Evolutionary conservation across 208 protist species (phyloP).

Genomic region (Willaertia magna): DNA sequence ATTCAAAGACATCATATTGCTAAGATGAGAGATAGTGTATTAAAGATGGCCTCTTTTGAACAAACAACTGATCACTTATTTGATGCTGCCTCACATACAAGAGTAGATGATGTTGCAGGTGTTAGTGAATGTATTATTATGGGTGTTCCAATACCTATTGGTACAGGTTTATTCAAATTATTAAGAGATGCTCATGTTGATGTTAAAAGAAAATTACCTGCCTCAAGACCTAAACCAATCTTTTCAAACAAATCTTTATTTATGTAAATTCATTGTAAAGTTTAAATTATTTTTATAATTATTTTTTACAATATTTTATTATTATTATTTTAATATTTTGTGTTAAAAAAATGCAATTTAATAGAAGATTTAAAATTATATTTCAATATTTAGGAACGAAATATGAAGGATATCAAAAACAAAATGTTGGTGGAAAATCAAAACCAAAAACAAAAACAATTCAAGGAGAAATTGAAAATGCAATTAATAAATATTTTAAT

Average conservation of each 20-base stretch:
- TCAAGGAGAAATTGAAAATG: neutral
- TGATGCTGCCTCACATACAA: constrained; percentile 81
- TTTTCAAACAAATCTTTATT: neutral
- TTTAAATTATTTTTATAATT: too few species aligned
- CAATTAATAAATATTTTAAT: neutral
- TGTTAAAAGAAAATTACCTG: neutral
- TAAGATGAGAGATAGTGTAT: constrained; percentile 95
- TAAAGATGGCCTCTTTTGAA: constrained; percentile 99
- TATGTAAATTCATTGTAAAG: neutral
- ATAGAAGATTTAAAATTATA: neutral
- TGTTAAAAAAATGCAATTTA: too few species aligned
- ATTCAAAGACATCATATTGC: constrained; percentile 97
- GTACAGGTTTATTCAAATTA: constrained; percentile 83
- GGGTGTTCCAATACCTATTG: constrained; percentile 85
- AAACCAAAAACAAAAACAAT: neutral
- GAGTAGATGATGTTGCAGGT: constrained; percentile 58
- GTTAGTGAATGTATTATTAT: constrained; percentile 97
- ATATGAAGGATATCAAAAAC: neutral
- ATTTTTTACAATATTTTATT: too few species aligned
- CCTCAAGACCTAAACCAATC: neutral
- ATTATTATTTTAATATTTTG: too few species aligned
- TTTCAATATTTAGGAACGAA: neutral
- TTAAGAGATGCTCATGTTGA: constrained; percentile 37
- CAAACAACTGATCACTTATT: constrained; percentile 98
- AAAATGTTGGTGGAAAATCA: neutral